Evolutionary conservation across 1,139 yeast genomes (phyloP).

Genomic region (Torulaspora globosa): DNA sequence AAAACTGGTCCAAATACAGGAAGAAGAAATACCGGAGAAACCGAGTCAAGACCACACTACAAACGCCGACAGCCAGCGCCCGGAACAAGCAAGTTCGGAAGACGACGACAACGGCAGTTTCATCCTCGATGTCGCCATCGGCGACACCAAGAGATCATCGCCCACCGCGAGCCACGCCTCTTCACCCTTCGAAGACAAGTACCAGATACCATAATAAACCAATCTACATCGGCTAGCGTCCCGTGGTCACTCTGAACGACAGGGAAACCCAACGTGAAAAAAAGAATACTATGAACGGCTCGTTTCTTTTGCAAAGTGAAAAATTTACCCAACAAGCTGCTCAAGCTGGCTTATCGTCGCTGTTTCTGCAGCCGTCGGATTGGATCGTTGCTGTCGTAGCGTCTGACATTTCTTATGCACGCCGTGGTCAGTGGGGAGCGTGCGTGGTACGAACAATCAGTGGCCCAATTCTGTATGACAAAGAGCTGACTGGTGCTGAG

Average conservation of each 20-base stretch:
- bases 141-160: slow-evolving; percentile 14
- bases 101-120: slow-evolving; percentile 30
- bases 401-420: no score
- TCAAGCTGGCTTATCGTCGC: background rate
- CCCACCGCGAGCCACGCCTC: background rate
- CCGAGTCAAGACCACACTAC: slow-evolving; percentile 22
- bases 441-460: no score
- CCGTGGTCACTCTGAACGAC: no score
- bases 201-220: background rate
- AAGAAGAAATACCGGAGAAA: slow-evolving; percentile 44
- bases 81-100: background rate
- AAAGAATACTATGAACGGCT: no score
- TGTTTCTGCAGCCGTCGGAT: background rate
- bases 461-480: no score
- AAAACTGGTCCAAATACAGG: slow-evolving; percentile 53
- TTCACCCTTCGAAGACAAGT: slow-evolving; percentile 19
- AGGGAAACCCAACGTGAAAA: slow-evolving; percentile 1
- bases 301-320: slow-evolving; percentile 4
- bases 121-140: slow-evolving; percentile 28
- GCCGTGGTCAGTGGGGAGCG: no score
- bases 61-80: slow-evolving; percentile 14
- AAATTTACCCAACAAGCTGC: background rate
- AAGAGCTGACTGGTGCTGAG: no score
- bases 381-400: no score
- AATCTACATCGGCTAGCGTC: no score